These are phyloP conservation scores for Limnomonas spitsbergensis DNA, from an alignment of 139 green algal genomes.

Conservation along the genomic window DNA sequence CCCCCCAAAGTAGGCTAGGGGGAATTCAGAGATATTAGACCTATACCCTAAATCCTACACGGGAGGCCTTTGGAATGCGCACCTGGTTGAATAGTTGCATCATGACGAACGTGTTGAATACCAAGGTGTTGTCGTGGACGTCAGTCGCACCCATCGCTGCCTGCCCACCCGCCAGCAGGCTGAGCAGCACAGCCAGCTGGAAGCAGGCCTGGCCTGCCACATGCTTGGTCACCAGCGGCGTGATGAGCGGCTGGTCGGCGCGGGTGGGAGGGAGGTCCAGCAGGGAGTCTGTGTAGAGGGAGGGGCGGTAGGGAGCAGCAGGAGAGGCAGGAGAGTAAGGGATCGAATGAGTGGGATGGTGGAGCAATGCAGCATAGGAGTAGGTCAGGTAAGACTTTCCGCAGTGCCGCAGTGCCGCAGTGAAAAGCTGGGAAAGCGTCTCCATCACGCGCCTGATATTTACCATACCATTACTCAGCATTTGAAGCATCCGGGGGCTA, in stretches of 20 bases:
- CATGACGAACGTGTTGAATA: constrained; percentile 85
- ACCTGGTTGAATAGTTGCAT: constrained; percentile 85
- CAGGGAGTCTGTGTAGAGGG: constrained; percentile 39
- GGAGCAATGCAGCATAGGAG: no score
- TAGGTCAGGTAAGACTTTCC: no score
- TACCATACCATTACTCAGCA: no score
- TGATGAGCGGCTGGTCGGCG: constrained; percentile 44
- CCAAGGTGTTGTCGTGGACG: constrained; percentile 61
- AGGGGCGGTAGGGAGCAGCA: neutral
- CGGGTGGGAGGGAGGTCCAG: constrained; percentile 63
- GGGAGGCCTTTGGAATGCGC: no score
- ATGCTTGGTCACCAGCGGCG: constrained; percentile 47
- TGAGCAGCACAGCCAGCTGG: constrained; percentile 71
- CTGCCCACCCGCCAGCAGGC: constrained; percentile 50
- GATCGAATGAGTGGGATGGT: no score
- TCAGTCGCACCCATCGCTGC: constrained; percentile 25
- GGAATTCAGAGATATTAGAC: no score
- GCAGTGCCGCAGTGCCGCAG: no score
- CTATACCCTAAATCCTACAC: no score
- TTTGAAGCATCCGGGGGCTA: no score
- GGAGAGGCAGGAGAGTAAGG: neutral
- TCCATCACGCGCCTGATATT: no score
- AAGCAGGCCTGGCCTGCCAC: constrained; percentile 64
- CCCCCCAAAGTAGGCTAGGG: no score
- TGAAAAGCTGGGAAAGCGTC: no score